phyloP scores from a whole-genome alignment of 495 filamentous ascomycete genomes.

The Penicillium lividum region DNA sequence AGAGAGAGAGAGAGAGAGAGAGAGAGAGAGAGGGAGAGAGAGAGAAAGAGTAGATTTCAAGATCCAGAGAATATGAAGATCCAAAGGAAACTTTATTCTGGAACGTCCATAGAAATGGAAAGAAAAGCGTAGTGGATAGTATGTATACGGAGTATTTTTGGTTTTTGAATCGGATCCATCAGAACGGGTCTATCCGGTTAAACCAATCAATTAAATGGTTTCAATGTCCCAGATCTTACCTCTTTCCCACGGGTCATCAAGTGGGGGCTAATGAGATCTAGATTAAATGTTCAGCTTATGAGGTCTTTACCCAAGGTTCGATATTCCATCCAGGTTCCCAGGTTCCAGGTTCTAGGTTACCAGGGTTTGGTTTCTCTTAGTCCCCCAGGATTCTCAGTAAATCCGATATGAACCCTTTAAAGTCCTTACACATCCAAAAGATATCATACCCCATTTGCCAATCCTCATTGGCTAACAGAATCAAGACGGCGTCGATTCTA shows the following conservation, averaged over 20 bases:
- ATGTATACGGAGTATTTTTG: slow-evolving; percentile 30
- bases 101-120: slow-evolving; percentile 25
- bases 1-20: slow-evolving; percentile 9
- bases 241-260: slow-evolving; percentile 21
- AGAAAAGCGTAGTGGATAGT: slow-evolving; percentile 21
- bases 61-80: slow-evolving; percentile 15
- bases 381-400: neutral
- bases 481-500: slow-evolving; percentile 27
- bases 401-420: neutral
- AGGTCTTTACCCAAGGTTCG: neutral
- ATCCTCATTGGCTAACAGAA: slow-evolving; percentile 16
- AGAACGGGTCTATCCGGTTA: slow-evolving; percentile 36
- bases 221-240: slow-evolving; percentile 24
- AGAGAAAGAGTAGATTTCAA: slow-evolving; percentile 7
- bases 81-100: slow-evolving; percentile 27
- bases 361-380: neutral
- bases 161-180: slow-evolving; percentile 33
- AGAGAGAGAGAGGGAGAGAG: slow-evolving; percentile 11
- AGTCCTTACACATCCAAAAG: slow-evolving; percentile 21
- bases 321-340: no score
- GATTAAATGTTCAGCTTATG: neutral
- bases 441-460: slow-evolving; percentile 16
- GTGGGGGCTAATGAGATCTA: slow-evolving; percentile 28
- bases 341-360: neutral
- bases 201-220: slow-evolving; percentile 21